Evolutionary conservation across 805 yeast species (phyloP), one percentile per base, ranked within the genome.

Genomic region (Starmera amethionina): DNA sequence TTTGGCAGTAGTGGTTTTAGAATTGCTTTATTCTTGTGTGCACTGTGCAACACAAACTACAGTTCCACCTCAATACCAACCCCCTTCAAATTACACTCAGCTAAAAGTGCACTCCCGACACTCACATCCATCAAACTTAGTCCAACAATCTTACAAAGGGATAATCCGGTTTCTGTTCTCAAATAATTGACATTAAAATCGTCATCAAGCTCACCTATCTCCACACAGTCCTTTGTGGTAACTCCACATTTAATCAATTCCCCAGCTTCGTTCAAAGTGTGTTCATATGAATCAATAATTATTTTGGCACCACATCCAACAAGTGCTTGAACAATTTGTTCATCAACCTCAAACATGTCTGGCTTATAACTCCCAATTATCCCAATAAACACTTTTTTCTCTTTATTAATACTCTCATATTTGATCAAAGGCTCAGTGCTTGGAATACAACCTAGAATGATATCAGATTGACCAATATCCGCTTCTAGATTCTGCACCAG

Each of bases 281-380:
- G 82, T 14, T 69, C 72, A 34, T 60, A 62, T 0, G 85, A 77
- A 49, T 79, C 87, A 4, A 79, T 82, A 6, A 79, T 56, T 28
- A 79, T 67, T 41, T 66, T 63, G 3, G 68, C 67, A 6, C 59
- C 60, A 10, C 56, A 48, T 1, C 46, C 44, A 14, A 69, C 55
- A 42, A 67, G 54, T 22, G 49, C 41, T 4, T 52, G 49, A 10
- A 75, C 59, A 32, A 72, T 58, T 2, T 60, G 57, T 22, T 58
- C 59, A 44, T 77, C 82, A 39, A 77, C 68, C 56, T 79, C 87
- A 32, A 64, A 64, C 86, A 79, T 78, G 44, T 72, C 70, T 12
- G 84, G 84, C 53, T 77, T 76, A 54, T 78, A 79, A 15, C 82
- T 74, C 1, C 87, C 87, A 49, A 79, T 79, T 29, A 78, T 59